Percentiles rank a stretch among this genome's conserved stretches.
These are phyloP conservation scores for Sisymbrium irio DNA, from an alignment of 345 rosid species.

Conservation along the genomic window DNA sequence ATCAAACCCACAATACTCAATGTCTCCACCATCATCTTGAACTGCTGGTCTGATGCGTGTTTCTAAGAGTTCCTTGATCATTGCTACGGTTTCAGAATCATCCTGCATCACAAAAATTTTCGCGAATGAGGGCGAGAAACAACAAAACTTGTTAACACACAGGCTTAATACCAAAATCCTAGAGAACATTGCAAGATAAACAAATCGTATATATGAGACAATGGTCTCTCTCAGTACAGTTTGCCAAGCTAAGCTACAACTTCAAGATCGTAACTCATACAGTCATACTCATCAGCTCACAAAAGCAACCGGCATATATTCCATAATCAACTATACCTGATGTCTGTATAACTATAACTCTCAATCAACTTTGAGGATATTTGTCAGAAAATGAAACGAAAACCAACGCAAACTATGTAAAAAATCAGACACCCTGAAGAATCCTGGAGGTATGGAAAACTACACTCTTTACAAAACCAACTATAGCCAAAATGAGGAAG, in stretches of 20 bases:
- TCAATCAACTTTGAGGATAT: background rate
- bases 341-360: background rate
- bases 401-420: background rate
- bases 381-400: background rate
- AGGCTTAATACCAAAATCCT: background rate
- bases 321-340: background rate
- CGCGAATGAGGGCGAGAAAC: background rate
- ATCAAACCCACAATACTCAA: slow-evolving; percentile 83
- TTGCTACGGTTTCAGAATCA: slow-evolving; percentile 93
- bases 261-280: background rate
- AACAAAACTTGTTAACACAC: background rate
- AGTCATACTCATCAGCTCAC: background rate
- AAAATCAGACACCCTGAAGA: background rate
- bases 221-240: background rate
- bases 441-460: background rate
- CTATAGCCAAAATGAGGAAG: background rate
- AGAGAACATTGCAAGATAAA: background rate
- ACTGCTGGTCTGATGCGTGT: slow-evolving; percentile 96
- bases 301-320: background rate
- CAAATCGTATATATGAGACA: background rate
- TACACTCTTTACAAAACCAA: background rate
- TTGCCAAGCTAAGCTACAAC: background rate
- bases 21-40: slow-evolving; percentile 99
- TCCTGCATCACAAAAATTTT: slow-evolving; percentile 42
- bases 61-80: slow-evolving; percentile 94